Evolutionary conservation across 768 basidiomycete species (phyloP), one percentile per base, ranked within the genome.

Genomic region (Xerocomellus chrysenteron): DNA sequence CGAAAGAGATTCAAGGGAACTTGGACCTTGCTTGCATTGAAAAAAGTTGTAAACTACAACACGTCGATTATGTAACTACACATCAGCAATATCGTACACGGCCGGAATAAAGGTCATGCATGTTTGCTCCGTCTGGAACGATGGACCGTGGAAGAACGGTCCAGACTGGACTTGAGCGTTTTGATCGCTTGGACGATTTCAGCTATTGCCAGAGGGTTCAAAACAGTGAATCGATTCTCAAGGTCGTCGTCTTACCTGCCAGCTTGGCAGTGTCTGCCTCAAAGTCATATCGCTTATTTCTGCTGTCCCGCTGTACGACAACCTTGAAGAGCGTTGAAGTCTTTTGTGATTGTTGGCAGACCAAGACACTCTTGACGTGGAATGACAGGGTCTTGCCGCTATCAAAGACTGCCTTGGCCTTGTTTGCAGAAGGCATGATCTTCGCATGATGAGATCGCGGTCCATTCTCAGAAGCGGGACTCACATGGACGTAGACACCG

Each of bases 271-370:
- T 93, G 72, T 96, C 95, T 0, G 94, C 96, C 74, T 99, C 97
- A 68, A 97, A 98, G 65, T 98, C 96, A 68, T 98, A 98, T 39
- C 94, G 80, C 78, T 98, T 99, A 62, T 87, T 88, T 41, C 84
- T 80, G 42, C 81, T 80, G 37, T 83, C 81, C 59, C 90, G 77
- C 67, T 84, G 87, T 13, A 98, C 82, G 33, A 96, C 83, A 19
- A 98, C 80, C 78, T 95, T 96, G 82, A 99, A 95, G 37, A 84
- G 81, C 1, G 89, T 81, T 30, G 88, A 86, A 13, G 83, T 83
- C 70, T 94, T 93, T 45, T 84, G 80, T 2, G 87, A 87, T 67
- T 96, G 88, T 59, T 91, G 90, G 67, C 91, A 92, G 46, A 87
- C 83, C 33, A 84, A 82, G 42, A 99, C 85, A 57, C 86, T 87